phyloP scores from a whole-genome alignment of 2,329 filamentous ascomycete genomes.

The Talaromyces sp. region DNA sequence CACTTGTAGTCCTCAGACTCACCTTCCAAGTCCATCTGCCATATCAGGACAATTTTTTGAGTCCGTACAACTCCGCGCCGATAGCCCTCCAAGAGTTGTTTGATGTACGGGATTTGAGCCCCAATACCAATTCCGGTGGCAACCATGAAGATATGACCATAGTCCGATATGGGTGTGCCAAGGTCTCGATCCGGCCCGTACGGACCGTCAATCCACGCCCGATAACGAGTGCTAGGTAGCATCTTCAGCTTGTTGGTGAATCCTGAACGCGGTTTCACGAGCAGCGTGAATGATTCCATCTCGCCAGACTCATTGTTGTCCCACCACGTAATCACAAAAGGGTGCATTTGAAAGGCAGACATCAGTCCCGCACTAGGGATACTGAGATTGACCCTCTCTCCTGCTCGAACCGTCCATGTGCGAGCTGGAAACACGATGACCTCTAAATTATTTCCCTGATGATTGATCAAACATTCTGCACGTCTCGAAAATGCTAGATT shows the following conservation, averaged over 20 bases:
- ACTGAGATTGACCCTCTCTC: constrained; percentile 23
- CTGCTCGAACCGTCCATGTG: constrained; percentile 22
- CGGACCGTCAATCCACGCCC: constrained; percentile 27
- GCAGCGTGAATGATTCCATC: constrained; percentile 21
- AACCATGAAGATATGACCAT: constrained; percentile 33
- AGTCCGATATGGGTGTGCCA: constrained; percentile 22
- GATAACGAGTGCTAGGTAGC: constrained; percentile 14
- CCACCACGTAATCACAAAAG: constrained; percentile 29
- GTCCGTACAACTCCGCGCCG: constrained; percentile 23
- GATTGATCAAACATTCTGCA: constrained; percentile 3
- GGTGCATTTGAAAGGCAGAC: constrained; percentile 27
- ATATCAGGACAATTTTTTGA: constrained; percentile 29
- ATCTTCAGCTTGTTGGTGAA: constrained; percentile 19
- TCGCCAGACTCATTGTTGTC: constrained; percentile 18
- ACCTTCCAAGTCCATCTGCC: constrained; percentile 24
- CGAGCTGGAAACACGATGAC: constrained; percentile 16
- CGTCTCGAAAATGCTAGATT: constrained; percentile 19
- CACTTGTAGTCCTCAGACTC: neutral
- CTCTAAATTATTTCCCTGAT: constrained; percentile 12
- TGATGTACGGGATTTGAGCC: constrained; percentile 34
- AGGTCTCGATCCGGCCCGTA: constrained; percentile 23
- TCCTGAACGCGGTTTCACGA: constrained; percentile 24
- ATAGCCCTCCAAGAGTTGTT: constrained; percentile 31
- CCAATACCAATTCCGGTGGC: constrained; percentile 35
- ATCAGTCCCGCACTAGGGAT: constrained; percentile 22